phyloP scores from a whole-genome alignment of 768 basidiomycete species.

The Pulveroboletus sp. region DNA sequence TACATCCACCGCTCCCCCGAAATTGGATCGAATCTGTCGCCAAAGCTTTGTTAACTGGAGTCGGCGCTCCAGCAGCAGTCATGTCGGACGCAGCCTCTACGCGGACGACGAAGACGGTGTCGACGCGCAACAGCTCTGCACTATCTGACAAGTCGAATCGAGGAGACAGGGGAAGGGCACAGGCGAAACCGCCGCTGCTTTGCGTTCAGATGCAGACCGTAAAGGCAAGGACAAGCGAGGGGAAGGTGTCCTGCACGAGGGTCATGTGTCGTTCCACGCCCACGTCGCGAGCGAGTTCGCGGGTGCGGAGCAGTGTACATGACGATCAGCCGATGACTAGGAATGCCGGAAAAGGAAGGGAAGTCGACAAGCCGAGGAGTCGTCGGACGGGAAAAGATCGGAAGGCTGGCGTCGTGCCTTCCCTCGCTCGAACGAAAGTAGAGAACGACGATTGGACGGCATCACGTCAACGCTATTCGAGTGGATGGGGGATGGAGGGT shows the following conservation, averaged over 20 bases:
- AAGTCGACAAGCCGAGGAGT: slow-evolving; percentile 15
- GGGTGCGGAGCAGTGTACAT: slow-evolving; percentile 26
- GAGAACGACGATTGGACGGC: slow-evolving; percentile 56
- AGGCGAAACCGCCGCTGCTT: slow-evolving; percentile 31
- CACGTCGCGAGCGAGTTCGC: slow-evolving; percentile 55
- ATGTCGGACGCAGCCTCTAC: slow-evolving; percentile 26
- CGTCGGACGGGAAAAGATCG: slow-evolving; percentile 27
- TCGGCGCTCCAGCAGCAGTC: slow-evolving; percentile 35
- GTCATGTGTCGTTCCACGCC: slow-evolving; percentile 73
- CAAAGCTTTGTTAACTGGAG: slow-evolving; percentile 57
- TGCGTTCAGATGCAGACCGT: slow-evolving; percentile 32
- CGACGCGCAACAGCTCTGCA: slow-evolving; percentile 23
- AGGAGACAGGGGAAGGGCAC: slow-evolving; percentile 17
- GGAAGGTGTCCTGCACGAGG: slow-evolving; percentile 45
- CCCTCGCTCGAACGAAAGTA: slow-evolving; percentile 53
- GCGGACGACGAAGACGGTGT: slow-evolving; percentile 16
- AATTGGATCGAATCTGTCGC: slow-evolving; percentile 74
- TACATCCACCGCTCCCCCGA: slow-evolving; percentile 52
- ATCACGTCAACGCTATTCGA: slow-evolving; percentile 33
- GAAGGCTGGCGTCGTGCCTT: slow-evolving; percentile 46
- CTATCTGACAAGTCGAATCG: slow-evolving; percentile 26
- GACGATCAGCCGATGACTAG: slow-evolving; percentile 13
- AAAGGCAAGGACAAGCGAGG: slow-evolving; percentile 26
- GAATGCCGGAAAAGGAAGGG: slow-evolving; percentile 25
- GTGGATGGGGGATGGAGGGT: slow-evolving; percentile 30